Base-by-base conservation (phyloP, 2,329 filamentous ascomycete genomes). In the Stachybotrys elegans region DNA sequence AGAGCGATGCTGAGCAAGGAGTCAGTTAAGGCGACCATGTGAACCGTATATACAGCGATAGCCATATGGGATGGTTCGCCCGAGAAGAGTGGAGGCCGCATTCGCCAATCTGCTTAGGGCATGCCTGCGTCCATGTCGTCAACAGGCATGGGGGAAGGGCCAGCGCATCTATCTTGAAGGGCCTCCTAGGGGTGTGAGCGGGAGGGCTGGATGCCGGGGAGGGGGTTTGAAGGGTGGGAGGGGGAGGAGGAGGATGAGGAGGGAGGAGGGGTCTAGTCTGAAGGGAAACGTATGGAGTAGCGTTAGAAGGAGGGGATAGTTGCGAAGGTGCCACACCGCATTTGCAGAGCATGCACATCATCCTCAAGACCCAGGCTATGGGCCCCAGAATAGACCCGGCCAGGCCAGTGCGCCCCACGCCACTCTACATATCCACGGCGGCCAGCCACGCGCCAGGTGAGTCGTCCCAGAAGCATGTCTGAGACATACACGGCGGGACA, bases 261-360 rank as follows among this genome's bases (percentile, higher is more conserved):
- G 29, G 40, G 43, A 43, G 40, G 40, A 41, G 25, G 29, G 37
- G 29, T 5, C 14, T 36, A 44, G 35, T 6, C 20, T 6, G 16
- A 35, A 17, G 34, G 34, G 34, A 20, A 36, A 20, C 34, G n/a
- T n/a, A n/a, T n/a, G n/a, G n/a, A n/a, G n/a, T n/a, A n/a, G n/a
- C n/a, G n/a, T n/a, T n/a, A n/a, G n/a, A n/a, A n/a, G n/a, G n/a
- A n/a, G n/a, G n/a, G n/a, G n/a, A n/a, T n/a, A n/a, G n/a, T n/a
- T n/a, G n/a, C n/a, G n/a, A n/a, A n/a, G n/a, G 53, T 50, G 48
- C 48, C 50, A 58, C 49, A 54, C 49, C 46, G 56, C 50, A 57
- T 51, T 52, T 50, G 47, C 50, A 53, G 48, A 49, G 49, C 35
- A 55, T 58, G 53, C 50, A 56, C 53, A 57, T 40, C 38, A 40